Evolutionary conservation across 1,284 basidiomycete species (phyloP), one percentile per base, ranked within the genome.

Genomic region (Ganoderma leucocontextum): DNA sequence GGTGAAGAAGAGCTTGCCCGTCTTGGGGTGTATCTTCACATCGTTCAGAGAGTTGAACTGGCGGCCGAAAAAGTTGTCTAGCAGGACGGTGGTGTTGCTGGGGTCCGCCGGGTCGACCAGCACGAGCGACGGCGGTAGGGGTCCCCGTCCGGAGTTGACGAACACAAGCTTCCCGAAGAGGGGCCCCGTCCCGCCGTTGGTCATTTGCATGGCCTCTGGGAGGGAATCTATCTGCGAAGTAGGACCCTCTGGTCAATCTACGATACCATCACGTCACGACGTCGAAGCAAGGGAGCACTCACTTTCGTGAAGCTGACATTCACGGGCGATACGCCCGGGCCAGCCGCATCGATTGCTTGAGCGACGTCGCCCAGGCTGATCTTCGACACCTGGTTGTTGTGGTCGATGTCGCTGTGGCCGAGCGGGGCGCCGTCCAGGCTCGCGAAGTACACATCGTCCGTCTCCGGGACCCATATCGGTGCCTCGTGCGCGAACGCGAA

Each of bases 401-500:
- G 78, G 60, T 83, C 76, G 25, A 82, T 76, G 73, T 85, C 84
- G 72, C 81, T 80, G 70, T 82, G 77, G 0, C 84, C 84, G 13
- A 81, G 79, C 38, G 75, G 68, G 1, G 82, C 83, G 42, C 84
- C 85, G 39, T 82, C 83, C 70, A 84, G 85, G 75, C 84, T 84
- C 19, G 80, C 80, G 70, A 86, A 86, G 76, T 81, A 83, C 7
- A 93, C 80, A 68, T 89, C 86, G 71, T 92, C 86, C 17, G 87
- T 89, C 17, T 80, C 82, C 1, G 87, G 80, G 12, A 85, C 79
- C 79, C 89, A 93, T 1, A 92, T 84, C 0, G 89, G 89, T 2
- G 91, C 92, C 78, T 94, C 92, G 73, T 94, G 92, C 29, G 91
- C 92, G 71, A 92, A 87, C 0, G 90, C 87, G 75, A 87, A 91